phyloP scores from a whole-genome alignment of 2,329 filamentous ascomycete genomes.

The Cylindrodendrum hubeiense region DNA sequence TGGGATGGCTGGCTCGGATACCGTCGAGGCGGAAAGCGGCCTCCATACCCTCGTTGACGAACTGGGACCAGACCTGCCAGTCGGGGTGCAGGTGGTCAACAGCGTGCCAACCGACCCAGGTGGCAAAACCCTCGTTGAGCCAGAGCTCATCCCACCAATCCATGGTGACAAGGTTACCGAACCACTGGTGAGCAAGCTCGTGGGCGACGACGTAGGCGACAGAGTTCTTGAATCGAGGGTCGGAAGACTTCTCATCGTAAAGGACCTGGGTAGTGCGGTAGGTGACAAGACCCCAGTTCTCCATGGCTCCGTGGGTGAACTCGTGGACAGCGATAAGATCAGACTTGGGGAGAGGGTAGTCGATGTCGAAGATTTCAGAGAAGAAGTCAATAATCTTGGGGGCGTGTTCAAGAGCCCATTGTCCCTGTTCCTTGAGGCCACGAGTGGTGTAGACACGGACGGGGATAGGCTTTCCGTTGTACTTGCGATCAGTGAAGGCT shows the following conservation, averaged over 20 bases:
- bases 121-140: constrained; percentile 97
- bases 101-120: constrained; percentile 97
- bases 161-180: constrained; percentile 95
- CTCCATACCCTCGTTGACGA: constrained; percentile 95
- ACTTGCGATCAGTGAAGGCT: constrained; percentile 87
- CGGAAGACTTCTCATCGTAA: constrained; percentile 94
- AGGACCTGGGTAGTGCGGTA: constrained; percentile 95
- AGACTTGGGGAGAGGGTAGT: constrained; percentile 93
- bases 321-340: constrained; percentile 93
- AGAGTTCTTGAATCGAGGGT: constrained; percentile 90
- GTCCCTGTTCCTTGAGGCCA: constrained; percentile 93
- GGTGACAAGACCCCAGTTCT: constrained; percentile 97
- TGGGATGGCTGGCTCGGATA: constrained; percentile 92
- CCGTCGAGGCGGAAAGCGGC: constrained; percentile 91
- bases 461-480: constrained; percentile 90
- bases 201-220: constrained; percentile 99
- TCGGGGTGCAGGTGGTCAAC: constrained; percentile 93
- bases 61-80: constrained; percentile 98
- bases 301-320: constrained; percentile 90
- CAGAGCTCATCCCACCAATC: constrained; percentile 96
- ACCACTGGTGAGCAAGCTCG: constrained; percentile 97
- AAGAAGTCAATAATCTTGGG: constrained; percentile 97
- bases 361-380: constrained; percentile 92
- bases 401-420: constrained; percentile 89
- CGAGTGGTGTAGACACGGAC: constrained; percentile 96